Conservation (phyloP, 805 yeast species). For the Tetrapisispora namnaoensis region DNA sequence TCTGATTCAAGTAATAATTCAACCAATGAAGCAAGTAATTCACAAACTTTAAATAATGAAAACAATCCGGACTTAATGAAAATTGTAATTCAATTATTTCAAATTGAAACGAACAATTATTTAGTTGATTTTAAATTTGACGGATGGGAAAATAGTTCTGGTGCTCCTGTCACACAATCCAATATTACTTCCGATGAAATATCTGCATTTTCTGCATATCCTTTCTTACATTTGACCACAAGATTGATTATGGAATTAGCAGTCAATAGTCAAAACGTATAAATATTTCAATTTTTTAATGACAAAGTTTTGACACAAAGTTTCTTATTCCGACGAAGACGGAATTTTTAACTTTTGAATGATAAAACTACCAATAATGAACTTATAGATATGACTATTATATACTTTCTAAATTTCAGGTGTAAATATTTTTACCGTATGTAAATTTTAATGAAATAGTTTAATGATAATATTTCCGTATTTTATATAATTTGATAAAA, state of each 20-base stretch:
- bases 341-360: neutral
- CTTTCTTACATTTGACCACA: constrained; percentile 87
- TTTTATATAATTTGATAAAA: neutral
- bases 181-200: constrained; percentile 50
- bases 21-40: neutral
- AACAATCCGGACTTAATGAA: constrained; percentile 71
- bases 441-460: constrained; percentile 1
- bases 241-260: constrained; percentile 92
- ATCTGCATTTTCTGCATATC: constrained; percentile 90
- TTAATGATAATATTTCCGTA: neutral
- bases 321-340: neutral
- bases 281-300: neutral
- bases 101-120: constrained; percentile 90
- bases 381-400: neutral
- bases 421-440: neutral
- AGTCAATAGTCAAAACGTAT: constrained; percentile 66
- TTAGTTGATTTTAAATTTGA: constrained; percentile 95
- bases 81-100: constrained; percentile 94
- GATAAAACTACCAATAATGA: neutral
- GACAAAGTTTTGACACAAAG: neutral
- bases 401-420: neutral
- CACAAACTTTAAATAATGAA: neutral
- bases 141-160: constrained; percentile 71
- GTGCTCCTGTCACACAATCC: constrained; percentile 24
- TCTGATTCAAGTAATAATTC: neutral